These are phyloP conservation scores for Ustanciosporium gigantosporum DNA, from an alignment of 1,284 basidiomycete species.

Conservation along the genomic window DNA sequence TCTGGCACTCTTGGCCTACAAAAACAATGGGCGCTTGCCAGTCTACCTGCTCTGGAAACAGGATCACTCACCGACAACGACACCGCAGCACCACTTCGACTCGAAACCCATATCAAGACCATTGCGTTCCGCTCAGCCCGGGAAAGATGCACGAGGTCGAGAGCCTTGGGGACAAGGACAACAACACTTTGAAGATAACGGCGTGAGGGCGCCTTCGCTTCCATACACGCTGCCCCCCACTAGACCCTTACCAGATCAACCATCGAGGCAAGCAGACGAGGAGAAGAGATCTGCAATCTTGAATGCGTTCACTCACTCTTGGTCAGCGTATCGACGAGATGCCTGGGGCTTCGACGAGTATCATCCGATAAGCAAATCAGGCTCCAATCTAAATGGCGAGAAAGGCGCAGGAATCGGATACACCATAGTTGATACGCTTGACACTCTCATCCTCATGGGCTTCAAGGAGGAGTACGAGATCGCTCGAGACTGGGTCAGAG, in stretches of 20 bases:
- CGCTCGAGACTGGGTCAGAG: slow-evolving; percentile 77
- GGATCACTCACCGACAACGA: no score
- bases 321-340: slow-evolving; percentile 52
- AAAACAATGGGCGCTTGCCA: slow-evolving; percentile 15
- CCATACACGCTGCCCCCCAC: slow-evolving; percentile 34
- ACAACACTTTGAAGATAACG: background rate
- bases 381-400: slow-evolving; percentile 48
- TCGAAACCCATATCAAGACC: no score
- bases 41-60: slow-evolving; percentile 3
- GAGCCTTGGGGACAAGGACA: background rate
- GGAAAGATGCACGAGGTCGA: no score
- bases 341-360: slow-evolving; percentile 60
- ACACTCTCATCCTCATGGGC: slow-evolving; percentile 84
- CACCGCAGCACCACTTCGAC: no score
- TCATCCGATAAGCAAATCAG: slow-evolving; percentile 50
- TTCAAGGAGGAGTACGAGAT: slow-evolving; percentile 76
- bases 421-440: slow-evolving; percentile 64
- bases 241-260: slow-evolving; percentile 30
- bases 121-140: no score
- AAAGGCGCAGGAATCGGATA: slow-evolving; percentile 49
- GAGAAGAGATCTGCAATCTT: slow-evolving; percentile 38
- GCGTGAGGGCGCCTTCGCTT: slow-evolving; percentile 8
- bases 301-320: slow-evolving; percentile 53
- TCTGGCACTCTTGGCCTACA: slow-evolving; percentile 14
- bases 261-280: slow-evolving; percentile 33